These are phyloP conservation scores for Fusarium floridanum DNA, from an alignment of 2,329 filamentous ascomycete genomes.

Conservation along the genomic window DNA sequence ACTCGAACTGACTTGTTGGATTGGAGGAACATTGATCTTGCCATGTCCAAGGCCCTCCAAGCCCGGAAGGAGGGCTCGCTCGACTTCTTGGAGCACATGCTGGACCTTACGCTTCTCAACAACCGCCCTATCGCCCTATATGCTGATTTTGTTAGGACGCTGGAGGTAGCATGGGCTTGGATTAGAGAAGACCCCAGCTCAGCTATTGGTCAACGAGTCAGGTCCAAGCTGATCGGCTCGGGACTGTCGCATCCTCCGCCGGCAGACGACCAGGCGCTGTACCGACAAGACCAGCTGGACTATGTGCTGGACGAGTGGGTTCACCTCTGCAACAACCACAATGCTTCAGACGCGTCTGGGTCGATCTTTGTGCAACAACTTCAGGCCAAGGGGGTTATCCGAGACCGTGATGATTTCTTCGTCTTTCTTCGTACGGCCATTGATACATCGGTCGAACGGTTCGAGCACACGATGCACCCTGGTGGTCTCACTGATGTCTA, in stretches of 20 bases:
- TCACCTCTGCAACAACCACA: constrained; percentile 81
- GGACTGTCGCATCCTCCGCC: constrained; percentile 54
- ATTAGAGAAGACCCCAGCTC: constrained; percentile 78
- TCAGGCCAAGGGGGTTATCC: constrained; percentile 79
- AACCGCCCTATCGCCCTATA: constrained; percentile 83
- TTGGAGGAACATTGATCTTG: constrained; percentile 75
- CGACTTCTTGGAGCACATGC: constrained; percentile 82
- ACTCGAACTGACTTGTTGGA: constrained; percentile 72
- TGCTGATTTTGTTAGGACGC: constrained; percentile 86
- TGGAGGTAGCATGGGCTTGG: constrained; percentile 87
- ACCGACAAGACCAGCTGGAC: constrained; percentile 84
- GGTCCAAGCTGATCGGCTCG: constrained; percentile 68
- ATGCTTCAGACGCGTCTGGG: constrained; percentile 78
- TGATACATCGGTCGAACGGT: constrained; percentile 82
- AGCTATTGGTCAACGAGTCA: constrained; percentile 75
- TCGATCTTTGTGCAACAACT: constrained; percentile 87
- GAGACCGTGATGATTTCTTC: constrained; percentile 80
- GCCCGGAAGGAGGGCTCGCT: constrained; percentile 79
- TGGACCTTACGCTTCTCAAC: constrained; percentile 83
- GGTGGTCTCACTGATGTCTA: constrained; percentile 71
- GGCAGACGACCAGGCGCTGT: constrained; percentile 64
- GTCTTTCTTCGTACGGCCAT: constrained; percentile 85
- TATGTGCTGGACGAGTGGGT: constrained; percentile 98
- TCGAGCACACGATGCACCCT: constrained; percentile 77
- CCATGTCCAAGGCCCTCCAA: constrained; percentile 79